These are phyloP conservation scores for Teunomyces stri DNA, from an alignment of 805 yeast species.

Conservation along the genomic window DNA sequence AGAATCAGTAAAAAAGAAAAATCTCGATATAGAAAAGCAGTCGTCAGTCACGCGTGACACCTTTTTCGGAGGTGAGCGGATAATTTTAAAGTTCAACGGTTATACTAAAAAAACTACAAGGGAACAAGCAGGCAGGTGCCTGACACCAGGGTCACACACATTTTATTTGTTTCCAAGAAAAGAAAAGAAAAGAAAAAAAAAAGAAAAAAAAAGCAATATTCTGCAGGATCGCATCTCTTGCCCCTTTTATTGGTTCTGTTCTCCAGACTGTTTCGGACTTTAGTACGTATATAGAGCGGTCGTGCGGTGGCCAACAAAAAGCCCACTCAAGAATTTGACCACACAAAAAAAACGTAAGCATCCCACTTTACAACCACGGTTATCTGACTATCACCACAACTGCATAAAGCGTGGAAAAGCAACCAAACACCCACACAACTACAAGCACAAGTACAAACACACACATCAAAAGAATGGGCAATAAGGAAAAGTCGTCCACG, in stretches of 20 bases:
- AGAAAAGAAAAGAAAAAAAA: too few species aligned
- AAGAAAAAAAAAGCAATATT: too few species aligned
- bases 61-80: too few species aligned
- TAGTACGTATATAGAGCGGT: neutral
- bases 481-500: conserved; percentile 2
- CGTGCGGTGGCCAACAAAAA: neutral
- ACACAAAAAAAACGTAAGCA: neutral
- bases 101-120: neutral
- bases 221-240: too few species aligned
- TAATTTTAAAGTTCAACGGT: too few species aligned
- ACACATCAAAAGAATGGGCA: neutral
- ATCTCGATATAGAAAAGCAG: neutral
- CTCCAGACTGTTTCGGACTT: too few species aligned
- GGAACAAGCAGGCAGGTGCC: too few species aligned
- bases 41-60: neutral
- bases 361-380: neutral
- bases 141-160: too few species aligned
- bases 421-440: neutral
- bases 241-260: too few species aligned
- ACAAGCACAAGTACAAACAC: neutral
- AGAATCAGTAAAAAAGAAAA: neutral
- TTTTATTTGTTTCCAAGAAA: too few species aligned
- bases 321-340: neutral
- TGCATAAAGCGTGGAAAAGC: too few species aligned
- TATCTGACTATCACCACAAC: neutral